Evolutionary conservation across 257 asterid species (phyloP).

Genomic region (Fraxinus anomala): DNA sequence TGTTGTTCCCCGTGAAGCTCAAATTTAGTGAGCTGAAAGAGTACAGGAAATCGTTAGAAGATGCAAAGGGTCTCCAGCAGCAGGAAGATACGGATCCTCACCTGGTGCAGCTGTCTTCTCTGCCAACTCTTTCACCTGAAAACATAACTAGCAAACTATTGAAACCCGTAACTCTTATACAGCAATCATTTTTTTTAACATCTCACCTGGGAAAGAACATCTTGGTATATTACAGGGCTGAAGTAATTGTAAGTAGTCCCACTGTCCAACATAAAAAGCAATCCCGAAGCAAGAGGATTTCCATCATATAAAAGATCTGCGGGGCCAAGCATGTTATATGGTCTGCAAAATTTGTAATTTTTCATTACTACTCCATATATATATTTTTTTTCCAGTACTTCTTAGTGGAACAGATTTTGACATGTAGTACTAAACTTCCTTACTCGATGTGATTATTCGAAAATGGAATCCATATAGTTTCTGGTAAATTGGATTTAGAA

Average conservation of each 20-base stretch:
- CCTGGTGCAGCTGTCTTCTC: background rate
- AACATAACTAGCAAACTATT: background rate
- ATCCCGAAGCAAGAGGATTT: background rate
- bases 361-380: too few relatives aligned
- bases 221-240: constrained; percentile 27
- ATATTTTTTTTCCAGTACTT: too few relatives aligned
- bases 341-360: background rate
- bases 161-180: background rate
- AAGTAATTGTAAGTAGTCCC: constrained; percentile 54
- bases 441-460: constrained; percentile 31
- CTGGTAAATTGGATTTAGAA: constrained; percentile 42
- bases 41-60: background rate
- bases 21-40: background rate
- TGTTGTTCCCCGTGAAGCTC: background rate
- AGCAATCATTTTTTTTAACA: background rate
- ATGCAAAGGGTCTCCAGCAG: background rate
- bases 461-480: constrained; percentile 40
- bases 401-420: too few relatives aligned
- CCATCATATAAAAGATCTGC: background rate
- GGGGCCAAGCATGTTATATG: background rate
- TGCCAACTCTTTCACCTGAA: constrained; percentile 10
- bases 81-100: background rate
- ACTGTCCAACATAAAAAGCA: constrained; percentile 32
- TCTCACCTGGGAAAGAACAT: constrained; percentile 41
- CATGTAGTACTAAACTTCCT: constrained; percentile 4